Conservation (phyloP, 2,329 filamentous ascomycete species). For the Chaetomiaceae sp. region DNA sequence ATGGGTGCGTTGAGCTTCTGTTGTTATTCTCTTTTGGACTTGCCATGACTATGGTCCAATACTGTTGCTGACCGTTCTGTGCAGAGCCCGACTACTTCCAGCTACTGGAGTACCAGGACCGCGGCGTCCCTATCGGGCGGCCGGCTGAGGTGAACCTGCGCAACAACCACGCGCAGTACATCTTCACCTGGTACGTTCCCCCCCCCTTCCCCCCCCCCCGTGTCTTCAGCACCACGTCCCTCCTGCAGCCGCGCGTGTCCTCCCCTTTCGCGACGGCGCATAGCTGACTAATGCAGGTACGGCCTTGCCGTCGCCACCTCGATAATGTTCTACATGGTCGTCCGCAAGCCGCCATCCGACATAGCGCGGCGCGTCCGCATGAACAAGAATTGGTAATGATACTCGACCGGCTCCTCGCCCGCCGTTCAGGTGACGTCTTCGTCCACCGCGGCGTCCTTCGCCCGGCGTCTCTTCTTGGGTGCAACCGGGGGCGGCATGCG, state of each 20-base stretch:
- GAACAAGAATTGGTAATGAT: conserved; percentile 63
- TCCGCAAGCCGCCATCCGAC: conserved; percentile 76
- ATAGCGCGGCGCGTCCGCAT: conserved; percentile 67
- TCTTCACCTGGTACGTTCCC: conserved; percentile 83
- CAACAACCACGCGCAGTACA: conserved; percentile 98
- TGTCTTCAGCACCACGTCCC: not conserved
- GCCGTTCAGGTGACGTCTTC: conserved; percentile 35
- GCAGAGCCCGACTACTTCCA: conserved; percentile 72
- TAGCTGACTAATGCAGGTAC: conserved; percentile 56
- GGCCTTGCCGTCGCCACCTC: conserved; percentile 76
- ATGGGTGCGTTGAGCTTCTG: conserved; percentile 57
- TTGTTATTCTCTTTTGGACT: conserved; percentile 16
- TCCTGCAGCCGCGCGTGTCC: not conserved
- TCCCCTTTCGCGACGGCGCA: too few species aligned
- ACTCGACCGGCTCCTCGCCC: not conserved
- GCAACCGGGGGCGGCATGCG: conserved; percentile 59
- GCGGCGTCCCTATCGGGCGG: conserved; percentile 84
- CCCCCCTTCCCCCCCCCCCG: too few species aligned
- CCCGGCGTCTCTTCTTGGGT: conserved; percentile 40
- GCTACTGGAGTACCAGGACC: conserved; percentile 66
- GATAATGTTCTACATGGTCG: conserved; percentile 94
- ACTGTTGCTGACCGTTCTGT: conserved; percentile 7
- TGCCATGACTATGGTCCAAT: conserved; percentile 7
- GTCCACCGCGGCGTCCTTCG: conserved; percentile 34
- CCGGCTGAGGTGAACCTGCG: conserved; percentile 83